These are phyloP conservation scores for Puccinia coronata DNA, from an alignment of 1,284 basidiomycete genomes.

Conservation along the genomic window DNA sequence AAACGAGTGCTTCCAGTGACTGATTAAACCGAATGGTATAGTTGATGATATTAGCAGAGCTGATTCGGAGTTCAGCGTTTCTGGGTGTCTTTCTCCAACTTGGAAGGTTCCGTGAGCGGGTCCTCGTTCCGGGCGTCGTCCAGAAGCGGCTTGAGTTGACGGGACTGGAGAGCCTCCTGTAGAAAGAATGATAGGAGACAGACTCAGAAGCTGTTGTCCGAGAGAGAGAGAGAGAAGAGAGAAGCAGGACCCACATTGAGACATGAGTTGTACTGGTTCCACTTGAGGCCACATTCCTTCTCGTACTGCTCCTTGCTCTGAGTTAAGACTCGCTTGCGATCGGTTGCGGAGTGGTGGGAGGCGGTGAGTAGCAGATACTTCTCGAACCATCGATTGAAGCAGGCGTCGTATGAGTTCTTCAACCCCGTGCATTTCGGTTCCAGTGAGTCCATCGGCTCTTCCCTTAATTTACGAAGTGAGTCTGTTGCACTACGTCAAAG, in stretches of 20 bases:
- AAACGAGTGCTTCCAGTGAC: no score
- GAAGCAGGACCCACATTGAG: slow-evolving; percentile 54
- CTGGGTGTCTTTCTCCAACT: slow-evolving; percentile 7
- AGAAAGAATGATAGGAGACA: not conserved
- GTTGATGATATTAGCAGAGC: not conserved
- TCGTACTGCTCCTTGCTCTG: slow-evolving; percentile 55
- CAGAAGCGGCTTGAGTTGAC: slow-evolving; percentile 36
- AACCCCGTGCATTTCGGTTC: slow-evolving; percentile 57
- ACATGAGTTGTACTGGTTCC: slow-evolving; percentile 56
- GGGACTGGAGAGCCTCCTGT: slow-evolving; percentile 37
- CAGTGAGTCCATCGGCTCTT: slow-evolving; percentile 58
- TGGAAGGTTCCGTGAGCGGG: slow-evolving; percentile 10
- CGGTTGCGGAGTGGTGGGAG: not conserved
- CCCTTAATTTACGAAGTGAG: no score
- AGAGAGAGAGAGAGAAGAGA: not conserved
- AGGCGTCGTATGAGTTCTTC: slow-evolving; percentile 58
- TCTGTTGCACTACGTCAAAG: no score
- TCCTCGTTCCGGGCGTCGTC: slow-evolving; percentile 43
- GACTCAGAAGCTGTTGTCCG: not conserved
- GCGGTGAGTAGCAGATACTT: slow-evolving; percentile 56
- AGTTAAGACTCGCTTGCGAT: slow-evolving; percentile 2
- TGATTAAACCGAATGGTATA: no score
- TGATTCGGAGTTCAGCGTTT: not conserved
- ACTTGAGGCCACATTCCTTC: slow-evolving; percentile 56
- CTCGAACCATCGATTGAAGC: slow-evolving; percentile 59